Evolutionary conservation across 2,329 filamentous ascomycete genomes (phyloP).

Genomic region (Scorias spongiosa): DNA sequence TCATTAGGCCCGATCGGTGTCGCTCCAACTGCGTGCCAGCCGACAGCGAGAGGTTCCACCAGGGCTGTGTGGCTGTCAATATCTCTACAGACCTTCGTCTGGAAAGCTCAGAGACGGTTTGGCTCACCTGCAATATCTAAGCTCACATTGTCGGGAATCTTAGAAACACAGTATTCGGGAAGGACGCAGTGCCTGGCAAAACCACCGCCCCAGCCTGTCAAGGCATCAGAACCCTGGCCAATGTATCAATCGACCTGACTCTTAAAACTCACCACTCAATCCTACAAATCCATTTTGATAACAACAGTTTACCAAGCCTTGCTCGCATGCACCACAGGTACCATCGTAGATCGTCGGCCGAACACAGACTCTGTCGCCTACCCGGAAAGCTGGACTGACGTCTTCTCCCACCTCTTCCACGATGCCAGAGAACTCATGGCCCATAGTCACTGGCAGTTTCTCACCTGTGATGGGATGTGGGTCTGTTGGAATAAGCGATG

Average conservation of each 20-base stretch:
- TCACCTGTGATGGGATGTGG: conserved; percentile 41
- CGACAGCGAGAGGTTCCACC: conserved; percentile 39
- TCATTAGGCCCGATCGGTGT: conserved; percentile 33
- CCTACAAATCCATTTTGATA: conserved; percentile 40
- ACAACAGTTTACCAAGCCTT: conserved; percentile 39
- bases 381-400: conserved; percentile 29
- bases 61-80: conserved; percentile 23
- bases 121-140: conserved; percentile 31
- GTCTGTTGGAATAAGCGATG: conserved; percentile 30
- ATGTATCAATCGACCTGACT: neutral
- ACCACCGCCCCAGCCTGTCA: conserved; percentile 34
- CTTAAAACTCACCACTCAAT: conserved; percentile 26
- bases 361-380: conserved; percentile 34
- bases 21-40: conserved; percentile 40
- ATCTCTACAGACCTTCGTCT: no score
- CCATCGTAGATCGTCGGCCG: conserved; percentile 42
- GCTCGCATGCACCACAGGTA: conserved; percentile 35
- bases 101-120: no score
- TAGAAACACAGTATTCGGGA: conserved; percentile 30
- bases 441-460: conserved; percentile 36
- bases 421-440: conserved; percentile 38
- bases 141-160: conserved; percentile 35
- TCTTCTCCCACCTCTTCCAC: conserved; percentile 38
- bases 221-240: neutral
- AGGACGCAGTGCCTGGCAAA: conserved; percentile 37